phyloP scores from a whole-genome alignment of 202 grass and related monocot species.

The Setaria italica region DNA sequence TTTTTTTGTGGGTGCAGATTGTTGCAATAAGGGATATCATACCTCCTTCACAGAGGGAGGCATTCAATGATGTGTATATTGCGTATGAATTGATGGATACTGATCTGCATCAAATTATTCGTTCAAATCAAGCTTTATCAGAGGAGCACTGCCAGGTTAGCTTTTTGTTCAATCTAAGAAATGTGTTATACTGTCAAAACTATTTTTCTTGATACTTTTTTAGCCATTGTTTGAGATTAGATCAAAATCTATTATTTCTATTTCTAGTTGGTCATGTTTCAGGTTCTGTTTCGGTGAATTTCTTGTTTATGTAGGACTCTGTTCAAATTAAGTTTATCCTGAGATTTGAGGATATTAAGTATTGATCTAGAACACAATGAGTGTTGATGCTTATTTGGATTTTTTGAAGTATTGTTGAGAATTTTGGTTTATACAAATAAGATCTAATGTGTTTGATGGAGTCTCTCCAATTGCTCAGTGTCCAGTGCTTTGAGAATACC shows the following conservation, averaged over 20 bases:
- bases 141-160: constrained; percentile 92
- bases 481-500: neutral
- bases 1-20: constrained; percentile 60
- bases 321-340: constrained; percentile 17
- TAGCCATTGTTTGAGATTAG: constrained; percentile 2
- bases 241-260: neutral
- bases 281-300: constrained; percentile 6
- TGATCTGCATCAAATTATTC: constrained; percentile 99
- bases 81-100: constrained; percentile 97
- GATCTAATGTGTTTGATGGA: constrained; percentile 20
- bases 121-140: constrained; percentile 95
- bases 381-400: constrained; percentile 1
- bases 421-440: constrained; percentile 23
- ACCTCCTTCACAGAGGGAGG: constrained; percentile 64
- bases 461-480: neutral
- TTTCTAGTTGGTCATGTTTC: constrained; percentile 10
- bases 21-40: constrained; percentile 98
- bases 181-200: neutral
- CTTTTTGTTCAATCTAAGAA: constrained; percentile 19
- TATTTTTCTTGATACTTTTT: constrained; percentile 21
- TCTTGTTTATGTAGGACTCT: constrained; percentile 17
- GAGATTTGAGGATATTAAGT: constrained; percentile 7
- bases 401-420: neutral
- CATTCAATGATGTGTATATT: constrained; percentile 94
- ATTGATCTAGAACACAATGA: constrained; percentile 28